phyloP scores from a whole-genome alignment of 306 rosid species.

The Casuarina equisetifolia region DNA sequence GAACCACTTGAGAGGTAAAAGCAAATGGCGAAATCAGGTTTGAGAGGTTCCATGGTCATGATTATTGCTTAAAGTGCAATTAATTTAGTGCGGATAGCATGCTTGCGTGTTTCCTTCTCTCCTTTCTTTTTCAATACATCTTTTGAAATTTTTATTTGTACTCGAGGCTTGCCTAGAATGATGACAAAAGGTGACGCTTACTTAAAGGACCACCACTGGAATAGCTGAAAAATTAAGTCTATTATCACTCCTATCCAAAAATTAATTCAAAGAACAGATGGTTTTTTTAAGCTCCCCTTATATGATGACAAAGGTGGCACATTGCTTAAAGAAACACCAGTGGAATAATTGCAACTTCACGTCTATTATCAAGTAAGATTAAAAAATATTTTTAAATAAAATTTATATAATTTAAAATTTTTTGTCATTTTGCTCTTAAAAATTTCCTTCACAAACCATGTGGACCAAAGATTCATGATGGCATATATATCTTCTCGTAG shows the following conservation, averaged over 20 bases:
- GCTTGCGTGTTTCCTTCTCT: not conserved
- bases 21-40: conserved; percentile 21
- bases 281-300: not conserved
- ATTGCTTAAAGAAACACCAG: not conserved
- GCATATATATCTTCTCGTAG: too few relatives aligned
- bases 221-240: too few relatives aligned
- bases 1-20: conserved; percentile 25
- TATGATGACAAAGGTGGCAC: not conserved
- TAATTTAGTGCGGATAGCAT: conserved; percentile 18
- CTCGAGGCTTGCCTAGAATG: not conserved
- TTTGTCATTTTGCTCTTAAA: too few relatives aligned
- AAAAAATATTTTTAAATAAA: too few relatives aligned
- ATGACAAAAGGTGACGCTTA: not conserved
- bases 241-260: too few relatives aligned
- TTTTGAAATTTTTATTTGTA: not conserved
- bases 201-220: not conserved
- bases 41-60: conserved; percentile 19
- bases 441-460: too few relatives aligned
- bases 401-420: too few relatives aligned
- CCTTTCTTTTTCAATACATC: not conserved
- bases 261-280: too few relatives aligned
- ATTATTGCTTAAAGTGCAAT: conserved; percentile 30
- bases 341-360: too few relatives aligned
- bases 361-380: too few relatives aligned
- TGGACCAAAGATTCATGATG: too few relatives aligned